phyloP scores from a whole-genome alignment of 2,329 filamentous ascomycete genomes.

The Tolypocladium paradoxum region DNA sequence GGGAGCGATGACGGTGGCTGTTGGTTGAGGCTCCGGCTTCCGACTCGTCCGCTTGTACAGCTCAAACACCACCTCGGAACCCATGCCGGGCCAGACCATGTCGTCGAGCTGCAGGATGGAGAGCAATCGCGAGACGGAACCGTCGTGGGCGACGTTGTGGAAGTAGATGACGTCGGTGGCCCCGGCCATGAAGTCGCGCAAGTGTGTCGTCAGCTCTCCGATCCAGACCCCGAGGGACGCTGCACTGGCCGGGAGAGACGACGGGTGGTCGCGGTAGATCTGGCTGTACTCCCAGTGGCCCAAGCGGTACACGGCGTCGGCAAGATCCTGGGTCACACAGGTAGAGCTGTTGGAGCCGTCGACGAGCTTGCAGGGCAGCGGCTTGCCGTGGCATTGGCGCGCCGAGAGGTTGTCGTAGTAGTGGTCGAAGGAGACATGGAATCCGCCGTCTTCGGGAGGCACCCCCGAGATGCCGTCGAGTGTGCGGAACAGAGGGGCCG shows the following conservation, averaged over 20 bases:
- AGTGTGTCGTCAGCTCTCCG: conserved; percentile 56
- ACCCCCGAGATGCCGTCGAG: conserved; percentile 64
- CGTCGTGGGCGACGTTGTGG: conserved; percentile 76
- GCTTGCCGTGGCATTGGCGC: conserved; percentile 63
- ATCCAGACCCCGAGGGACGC: conserved; percentile 62
- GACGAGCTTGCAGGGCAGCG: conserved; percentile 55
- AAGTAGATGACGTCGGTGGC: conserved; percentile 39
- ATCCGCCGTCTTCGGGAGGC: conserved; percentile 40
- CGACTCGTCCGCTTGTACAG: conserved; percentile 38
- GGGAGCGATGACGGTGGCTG: conserved; percentile 8
- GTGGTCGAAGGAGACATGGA: conserved; percentile 66
- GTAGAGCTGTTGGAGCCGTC: conserved; percentile 31
- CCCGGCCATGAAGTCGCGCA: conserved; percentile 41
- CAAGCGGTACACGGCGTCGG: conserved; percentile 62
- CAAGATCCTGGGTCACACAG: conserved; percentile 53
- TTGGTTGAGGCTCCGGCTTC: conserved; percentile 5
- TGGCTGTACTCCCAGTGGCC: conserved; percentile 75
- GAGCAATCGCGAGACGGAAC: conserved; percentile 55
- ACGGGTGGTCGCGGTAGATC: conserved; percentile 57
- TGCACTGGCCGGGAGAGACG: conserved; percentile 50
- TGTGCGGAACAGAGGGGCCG: conserved; percentile 40
- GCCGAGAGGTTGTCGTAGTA: conserved; percentile 80
- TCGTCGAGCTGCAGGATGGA: conserved; percentile 59
- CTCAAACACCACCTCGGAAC: conserved; percentile 68
- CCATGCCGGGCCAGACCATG: conserved; percentile 84